Evolutionary conservation across 345 rosid genomes (phyloP), one percentile per base, ranked within the genome.

Genomic region (Eucalyptus microcorys): DNA sequence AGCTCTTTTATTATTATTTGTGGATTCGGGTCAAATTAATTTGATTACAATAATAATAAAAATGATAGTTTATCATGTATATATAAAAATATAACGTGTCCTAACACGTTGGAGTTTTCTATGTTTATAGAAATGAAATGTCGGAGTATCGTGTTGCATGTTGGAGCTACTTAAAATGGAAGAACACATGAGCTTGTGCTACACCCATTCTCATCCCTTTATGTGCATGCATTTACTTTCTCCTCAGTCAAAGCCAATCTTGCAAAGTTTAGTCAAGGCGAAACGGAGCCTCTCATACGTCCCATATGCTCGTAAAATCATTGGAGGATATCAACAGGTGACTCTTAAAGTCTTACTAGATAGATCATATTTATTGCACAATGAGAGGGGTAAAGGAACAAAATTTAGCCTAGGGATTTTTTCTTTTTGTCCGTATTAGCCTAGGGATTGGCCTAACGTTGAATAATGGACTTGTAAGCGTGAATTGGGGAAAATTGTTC

Each of bases 71-170:
- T 52, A 19, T 52, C 2, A 19, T 52, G 24, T 52, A 19, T 19
- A 19, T 52, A 21, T 52, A 52, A 3, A 52, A 52, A 52, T 21
- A 52, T 52, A 21, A 52, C 0, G 4, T 52, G 2, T 52, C 5
- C 0, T 21, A 52, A 52, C 1, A 21, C 0, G 26, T 52, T 1
- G 2, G 2, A 52, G 26, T 52, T 52, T 52, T 52, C 0, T 52
- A 21, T 52, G 21, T 52, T 21, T 52, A 52, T 3, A 52, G 4
- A 52, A 52, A 52, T 52, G 4, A 21, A 52, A 26, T 19, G 9
- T 52, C 4, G 2, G 10, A 52, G 1, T 19, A 0, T 7, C 3
- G 5, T 52, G 57, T 52, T 1, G 5, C 0, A 1, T 3, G 26
- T 7, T 5, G 26, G 10, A 52, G 4, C 57, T 52, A 52, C 26